Percentiles rank a stretch among this genome's conserved stretches.
These are phyloP conservation scores for Gypsophila paniculata DNA, from an alignment of 179 eudicot genomes.

Conservation along the genomic window DNA sequence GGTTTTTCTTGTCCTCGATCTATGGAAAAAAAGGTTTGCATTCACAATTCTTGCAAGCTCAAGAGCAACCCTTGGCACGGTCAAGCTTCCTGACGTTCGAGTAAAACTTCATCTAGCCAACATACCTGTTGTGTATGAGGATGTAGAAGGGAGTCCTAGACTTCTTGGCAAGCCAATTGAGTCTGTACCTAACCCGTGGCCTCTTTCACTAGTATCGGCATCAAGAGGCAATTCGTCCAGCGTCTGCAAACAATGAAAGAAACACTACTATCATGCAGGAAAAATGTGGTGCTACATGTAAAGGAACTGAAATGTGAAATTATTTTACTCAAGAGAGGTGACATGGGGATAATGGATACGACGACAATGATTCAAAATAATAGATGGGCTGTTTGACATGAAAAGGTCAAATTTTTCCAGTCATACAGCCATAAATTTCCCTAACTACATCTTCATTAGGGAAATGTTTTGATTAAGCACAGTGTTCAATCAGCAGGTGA, in stretches of 20 bases:
- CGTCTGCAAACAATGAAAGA: constrained; percentile 41
- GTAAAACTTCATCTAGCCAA: constrained; percentile 22
- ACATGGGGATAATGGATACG: no score
- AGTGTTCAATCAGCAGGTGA: no score
- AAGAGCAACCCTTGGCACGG: background rate
- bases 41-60: background rate
- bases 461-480: no score
- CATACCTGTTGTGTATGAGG: constrained; percentile 45
- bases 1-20: constrained; percentile 2
- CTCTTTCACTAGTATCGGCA: constrained; percentile 74
- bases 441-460: no score
- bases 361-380: background rate
- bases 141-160: constrained; percentile 62
- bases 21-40: background rate
- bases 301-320: background rate
- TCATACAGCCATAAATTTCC: background rate
- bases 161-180: constrained; percentile 83
- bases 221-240: constrained; percentile 92
- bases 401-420: background rate
- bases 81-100: constrained; percentile 8
- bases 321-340: background rate
- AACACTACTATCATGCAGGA: background rate
- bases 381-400: constrained; percentile 7
- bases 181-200: constrained; percentile 55
- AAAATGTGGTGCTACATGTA: background rate